Evolutionary conservation across 2,329 filamentous ascomycete species (phyloP).

Genomic region (Tolypocladium cylindrosporum): DNA sequence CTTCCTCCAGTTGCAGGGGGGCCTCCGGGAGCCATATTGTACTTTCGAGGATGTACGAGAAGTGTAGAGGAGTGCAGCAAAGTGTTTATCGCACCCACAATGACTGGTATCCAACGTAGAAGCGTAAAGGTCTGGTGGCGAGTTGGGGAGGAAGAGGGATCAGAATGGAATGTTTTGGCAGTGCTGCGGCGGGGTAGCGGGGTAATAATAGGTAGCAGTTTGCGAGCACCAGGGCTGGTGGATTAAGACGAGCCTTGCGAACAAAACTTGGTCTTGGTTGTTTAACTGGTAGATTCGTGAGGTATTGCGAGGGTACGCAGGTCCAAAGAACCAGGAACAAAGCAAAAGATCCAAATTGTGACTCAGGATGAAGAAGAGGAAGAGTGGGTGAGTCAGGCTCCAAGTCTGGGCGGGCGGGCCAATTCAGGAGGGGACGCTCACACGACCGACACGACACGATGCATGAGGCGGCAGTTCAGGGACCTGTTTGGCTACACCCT

Average conservation of each 20-base stretch:
- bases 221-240: neutral
- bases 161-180: conserved; percentile 8
- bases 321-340: neutral
- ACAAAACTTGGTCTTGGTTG: neutral
- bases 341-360: neutral
- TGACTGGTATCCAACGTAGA: neutral
- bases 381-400: neutral
- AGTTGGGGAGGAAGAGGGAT: neutral
- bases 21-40: conserved; percentile 33
- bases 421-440: neutral
- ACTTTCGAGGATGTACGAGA: neutral
- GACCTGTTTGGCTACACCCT: neutral
- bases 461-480: neutral
- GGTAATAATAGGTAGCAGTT: conserved; percentile 11
- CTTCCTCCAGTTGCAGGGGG: conserved; percentile 32
- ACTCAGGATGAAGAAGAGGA: neutral
- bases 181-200: conserved; percentile 26
- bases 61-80: neutral
- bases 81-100: neutral
- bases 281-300: neutral
- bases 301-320: neutral
- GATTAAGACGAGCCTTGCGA: neutral
- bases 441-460: neutral
- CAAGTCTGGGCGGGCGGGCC: neutral
- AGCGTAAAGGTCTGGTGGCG: neutral